Evolutionary conservation across 2,329 filamentous ascomycete genomes (phyloP), one percentile per base, ranked within the genome.

Genomic region (Pyrenophora teres): DNA sequence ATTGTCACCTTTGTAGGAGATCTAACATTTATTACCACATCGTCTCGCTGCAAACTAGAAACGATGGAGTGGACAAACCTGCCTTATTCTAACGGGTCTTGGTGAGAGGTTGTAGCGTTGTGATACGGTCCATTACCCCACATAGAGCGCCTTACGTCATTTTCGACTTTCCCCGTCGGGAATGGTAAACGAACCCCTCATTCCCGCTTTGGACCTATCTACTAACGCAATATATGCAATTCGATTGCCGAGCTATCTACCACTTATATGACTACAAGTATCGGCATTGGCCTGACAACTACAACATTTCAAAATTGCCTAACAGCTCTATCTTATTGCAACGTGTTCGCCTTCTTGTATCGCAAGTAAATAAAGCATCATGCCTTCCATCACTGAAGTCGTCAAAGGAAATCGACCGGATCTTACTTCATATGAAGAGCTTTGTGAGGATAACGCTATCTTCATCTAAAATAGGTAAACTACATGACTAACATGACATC

Each of bases 371-470:
- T n/a, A 33, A 30, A 32, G 18, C 27, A 65, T 3, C 4, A 72
- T 71, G 68, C 50, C 65, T 46, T 64, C 65, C 2, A 67, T 71
- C 46, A 69, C 44, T 41, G 55, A 68, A 32, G 64, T 63, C 21
- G 54, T 72, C 23, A 47, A 59, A 35, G 41, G 54, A 9, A 54
- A 68, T 40, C 64, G 60, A 19, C 67, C 67, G 4, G 59, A 67
- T 15, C 56, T 71, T 0, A 40, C 32, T 5, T 56, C 67, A 0
- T 74, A 74, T 27, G 69, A 74, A 46, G 64, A 66, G 15, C 62
- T 74, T 3, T 74, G 68, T 71, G 59, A 40, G 61, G 56, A 25
- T 4, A 2, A 2, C 13, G 5, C 6, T n/a, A 38, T 18, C 6
- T 21, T 16, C 10, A 30, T 2, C 16, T 3, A 2, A n/a, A 23